Base-by-base conservation (phyloP, 306 rosid species). In the Castanea sativa region DNA sequence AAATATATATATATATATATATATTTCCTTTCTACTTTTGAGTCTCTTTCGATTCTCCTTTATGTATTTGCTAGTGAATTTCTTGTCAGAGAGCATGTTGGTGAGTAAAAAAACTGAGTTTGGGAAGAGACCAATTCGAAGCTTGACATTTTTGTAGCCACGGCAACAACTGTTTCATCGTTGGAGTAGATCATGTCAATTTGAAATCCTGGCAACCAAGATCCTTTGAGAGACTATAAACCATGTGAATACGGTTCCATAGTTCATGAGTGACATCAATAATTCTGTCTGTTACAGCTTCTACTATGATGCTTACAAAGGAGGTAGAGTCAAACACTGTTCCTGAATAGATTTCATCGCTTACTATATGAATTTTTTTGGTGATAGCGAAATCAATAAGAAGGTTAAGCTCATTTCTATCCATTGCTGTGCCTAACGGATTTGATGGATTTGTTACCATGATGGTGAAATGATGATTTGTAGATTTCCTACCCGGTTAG, bases 131-230 rank as follows among this genome's bases (percentile, higher is more conserved):
- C 75, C 13, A 94, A 81, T 0, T 94, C 94, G 18, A 94, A 92
- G 87, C 98, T 94, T 18, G 97, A 92, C 98, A 94, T 94, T 71
- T 92, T 94, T 0, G 98, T 91, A 0, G 98, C 94, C 0, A 92
- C 84, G 1, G 89, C 81, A 7, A 93, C 84, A 13, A 92, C 86
- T 3, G 0, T 52, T 21, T 76, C 58, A 21, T 88, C 81, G 61
- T 91, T 83, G 1, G 98, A 94, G 78, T 94, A 92, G 35, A 94
- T 73, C 97, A 94, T 88, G 15, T 97, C 98, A 1, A 92, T 88
- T 0, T 97, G 82, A 69, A 93, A 91, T 1, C 98, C 98, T 0
- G 97, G 97, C 1, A 93, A 0, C 98, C 93, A 0, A 91, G 84
- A 20, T 93, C 98, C 23, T 93, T 93, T 0, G 98, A 93, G 32